Base-by-base conservation (phyloP, 208 protist species). In the Trypanosoma scelopori region DNA sequence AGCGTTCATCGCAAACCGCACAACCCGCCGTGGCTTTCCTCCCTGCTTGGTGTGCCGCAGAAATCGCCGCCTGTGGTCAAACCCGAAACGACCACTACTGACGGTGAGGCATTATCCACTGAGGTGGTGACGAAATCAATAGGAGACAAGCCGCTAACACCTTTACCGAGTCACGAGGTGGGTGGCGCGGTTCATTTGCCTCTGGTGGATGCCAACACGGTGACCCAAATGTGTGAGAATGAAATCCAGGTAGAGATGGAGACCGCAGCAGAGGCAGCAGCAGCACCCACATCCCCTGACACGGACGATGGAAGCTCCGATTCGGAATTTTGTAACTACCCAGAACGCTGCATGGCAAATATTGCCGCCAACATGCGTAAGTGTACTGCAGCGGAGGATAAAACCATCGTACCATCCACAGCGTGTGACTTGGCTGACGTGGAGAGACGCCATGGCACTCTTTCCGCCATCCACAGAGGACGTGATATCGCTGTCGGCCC, bases 21-120 rank as follows among this genome's bases (percentile, higher is more conserved):
- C 41, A 42, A 49, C 7, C 13, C 39, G 18, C 57, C 56, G 35
- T 71, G 65, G 65, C 27, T 63, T 25, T 57, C 50, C 12, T 50
- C 65, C 35, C 37, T 63, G 2, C 39, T 62, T 16, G 28, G 22
- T 15, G 43, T 15, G n/a, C 28, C 18, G 25, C 11, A 28, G 22
- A 28, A 18, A n/a, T 35, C 49, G 28, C n/a, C 12, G 53, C 30
- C 0, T 0, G 32, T 15, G 5, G 11, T 7, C 0, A 46, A 22
- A 9, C 7, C 28, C 9, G n/a, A n/a, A 35, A 35, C 3, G 7
- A 6, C 49, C 35, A 30, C 35, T 49, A 67, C 43, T 13, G 43
- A 13, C 12, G 43, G 18, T 47, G 43, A 23, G 3, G 12, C 12
- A 47, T 5, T 3, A 47, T 22, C 6, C 43, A 47, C 43, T 16